phyloP scores from a whole-genome alignment of 1,139 yeast genomes.

The Geotrichum siamense region DNA sequence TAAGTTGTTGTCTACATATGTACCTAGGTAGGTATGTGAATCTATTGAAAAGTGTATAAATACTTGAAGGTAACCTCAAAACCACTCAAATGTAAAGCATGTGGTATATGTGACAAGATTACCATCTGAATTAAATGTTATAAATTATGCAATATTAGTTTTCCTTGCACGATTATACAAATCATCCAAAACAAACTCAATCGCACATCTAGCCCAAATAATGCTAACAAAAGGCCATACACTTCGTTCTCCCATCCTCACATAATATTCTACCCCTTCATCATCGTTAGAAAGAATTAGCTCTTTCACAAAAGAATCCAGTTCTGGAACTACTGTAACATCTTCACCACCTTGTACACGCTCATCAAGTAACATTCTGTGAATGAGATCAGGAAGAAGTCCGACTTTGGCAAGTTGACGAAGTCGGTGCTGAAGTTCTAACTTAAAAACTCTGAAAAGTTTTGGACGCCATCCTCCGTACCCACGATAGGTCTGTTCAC shows the following conservation, averaged over 20 bases:
- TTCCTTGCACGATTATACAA: slow-evolving; percentile 46
- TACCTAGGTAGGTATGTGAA: too few relatives aligned
- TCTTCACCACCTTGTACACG: slow-evolving; percentile 74
- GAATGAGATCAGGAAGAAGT: slow-evolving; percentile 59
- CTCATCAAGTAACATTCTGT: slow-evolving; percentile 80
- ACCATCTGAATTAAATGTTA: too few relatives aligned
- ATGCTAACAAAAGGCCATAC: slow-evolving; percentile 91
- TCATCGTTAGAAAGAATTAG: slow-evolving; percentile 73
- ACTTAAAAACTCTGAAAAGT: slow-evolving; percentile 41
- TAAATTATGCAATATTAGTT: background rate
- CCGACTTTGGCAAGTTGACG: slow-evolving; percentile 76
- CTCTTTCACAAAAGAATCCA: slow-evolving; percentile 57
- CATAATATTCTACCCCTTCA: slow-evolving; percentile 80
- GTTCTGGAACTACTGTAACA: slow-evolving; percentile 84
- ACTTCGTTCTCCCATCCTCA: slow-evolving; percentile 81
- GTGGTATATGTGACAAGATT: too few relatives aligned
- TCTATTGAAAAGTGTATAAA: too few relatives aligned
- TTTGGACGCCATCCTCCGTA: slow-evolving; percentile 42
- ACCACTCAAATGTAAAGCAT: too few relatives aligned
- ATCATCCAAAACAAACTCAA: slow-evolving; percentile 84
- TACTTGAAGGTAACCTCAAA: too few relatives aligned
- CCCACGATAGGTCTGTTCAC: slow-evolving; percentile 67
- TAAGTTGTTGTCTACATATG: too few relatives aligned
- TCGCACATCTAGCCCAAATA: slow-evolving; percentile 80
- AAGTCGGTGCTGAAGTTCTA: slow-evolving; percentile 79